Conservation (phyloP, 345 rosid genomes). For the Raphanus raphanistrum region DNA sequence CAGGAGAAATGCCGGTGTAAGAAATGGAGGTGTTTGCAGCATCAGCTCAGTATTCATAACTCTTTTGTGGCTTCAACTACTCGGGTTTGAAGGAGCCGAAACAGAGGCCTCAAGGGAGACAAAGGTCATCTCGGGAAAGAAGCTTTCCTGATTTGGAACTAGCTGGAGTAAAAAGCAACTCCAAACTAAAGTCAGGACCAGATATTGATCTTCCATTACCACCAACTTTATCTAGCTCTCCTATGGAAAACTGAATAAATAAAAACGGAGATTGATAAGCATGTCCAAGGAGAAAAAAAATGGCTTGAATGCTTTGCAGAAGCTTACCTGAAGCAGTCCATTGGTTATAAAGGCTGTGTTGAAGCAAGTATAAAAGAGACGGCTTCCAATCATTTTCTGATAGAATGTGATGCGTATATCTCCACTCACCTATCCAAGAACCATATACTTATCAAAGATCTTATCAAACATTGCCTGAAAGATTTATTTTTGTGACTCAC, state of each 20-base stretch:
- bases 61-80: neutral
- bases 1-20: neutral
- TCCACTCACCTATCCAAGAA: slow-evolving; percentile 58
- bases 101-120: slow-evolving; percentile 15
- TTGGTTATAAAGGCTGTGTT: slow-evolving; percentile 79
- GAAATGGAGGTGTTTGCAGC: slow-evolving; percentile 8
- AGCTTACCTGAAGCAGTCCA: slow-evolving; percentile 73
- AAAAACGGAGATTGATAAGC: neutral
- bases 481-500: slow-evolving; percentile 44
- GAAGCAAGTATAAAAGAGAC: slow-evolving; percentile 86
- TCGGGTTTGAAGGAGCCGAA: neutral
- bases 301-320: neutral
- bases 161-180: slow-evolving; percentile 80
- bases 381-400: slow-evolving; percentile 79
- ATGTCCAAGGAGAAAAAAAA: slow-evolving; percentile 1
- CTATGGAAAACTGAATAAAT: slow-evolving; percentile 51
- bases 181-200: slow-evolving; percentile 81
- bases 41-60: slow-evolving; percentile 18
- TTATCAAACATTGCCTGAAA: neutral
- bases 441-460: neutral
- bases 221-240: slow-evolving; percentile 85
- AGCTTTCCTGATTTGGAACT: slow-evolving; percentile 41
- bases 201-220: slow-evolving; percentile 65
- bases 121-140: slow-evolving; percentile 22
- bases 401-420: slow-evolving; percentile 83